phyloP scores from a whole-genome alignment of 2,329 filamentous ascomycete genomes.

The Botrytis byssoidea region DNA sequence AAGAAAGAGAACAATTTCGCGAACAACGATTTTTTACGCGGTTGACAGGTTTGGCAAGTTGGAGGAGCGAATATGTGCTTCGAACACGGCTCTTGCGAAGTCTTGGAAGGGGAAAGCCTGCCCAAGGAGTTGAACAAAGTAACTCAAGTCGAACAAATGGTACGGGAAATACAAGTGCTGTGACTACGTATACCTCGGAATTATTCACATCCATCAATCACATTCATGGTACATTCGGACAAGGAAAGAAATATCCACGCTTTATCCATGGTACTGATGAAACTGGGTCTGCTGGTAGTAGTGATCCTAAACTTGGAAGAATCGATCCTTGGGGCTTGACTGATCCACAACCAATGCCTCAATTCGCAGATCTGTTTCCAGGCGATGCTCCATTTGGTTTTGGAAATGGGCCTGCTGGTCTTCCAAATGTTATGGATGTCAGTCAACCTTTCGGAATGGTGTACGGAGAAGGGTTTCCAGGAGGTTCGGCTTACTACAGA shows the following conservation, averaged over 20 bases:
- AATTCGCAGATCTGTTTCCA: slow-evolving; percentile 75
- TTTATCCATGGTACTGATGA: slow-evolving; percentile 84
- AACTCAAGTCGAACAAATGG: slow-evolving; percentile 48
- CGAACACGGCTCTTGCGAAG: slow-evolving; percentile 81
- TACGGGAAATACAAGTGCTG: slow-evolving; percentile 63
- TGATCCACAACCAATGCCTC: slow-evolving; percentile 71
- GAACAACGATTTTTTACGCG: slow-evolving; percentile 79
- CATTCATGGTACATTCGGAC: slow-evolving; percentile 73
- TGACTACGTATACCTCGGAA: slow-evolving; percentile 83
- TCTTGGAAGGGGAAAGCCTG: slow-evolving; percentile 76
- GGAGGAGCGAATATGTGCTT: slow-evolving; percentile 93
- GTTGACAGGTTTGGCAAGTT: slow-evolving; percentile 80
- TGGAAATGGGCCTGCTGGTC: slow-evolving; percentile 73
- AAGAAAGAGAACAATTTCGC: slow-evolving; percentile 55
- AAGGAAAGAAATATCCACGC: slow-evolving; percentile 69
- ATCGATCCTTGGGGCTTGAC: slow-evolving; percentile 79
- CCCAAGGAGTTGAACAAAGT: slow-evolving; percentile 54
- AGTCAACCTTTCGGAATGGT: slow-evolving; percentile 82
- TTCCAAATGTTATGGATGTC: slow-evolving; percentile 86
- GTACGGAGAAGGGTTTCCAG: slow-evolving; percentile 82
- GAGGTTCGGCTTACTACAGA: slow-evolving; percentile 77
- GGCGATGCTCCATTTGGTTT: slow-evolving; percentile 74
- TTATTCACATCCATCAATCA: slow-evolving; percentile 76
- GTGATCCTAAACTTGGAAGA: slow-evolving; percentile 74
- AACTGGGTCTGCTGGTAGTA: slow-evolving; percentile 72